Evolutionary conservation across 2,329 filamentous ascomycete species (phyloP).

Genomic region (Epichloe amarillans): DNA sequence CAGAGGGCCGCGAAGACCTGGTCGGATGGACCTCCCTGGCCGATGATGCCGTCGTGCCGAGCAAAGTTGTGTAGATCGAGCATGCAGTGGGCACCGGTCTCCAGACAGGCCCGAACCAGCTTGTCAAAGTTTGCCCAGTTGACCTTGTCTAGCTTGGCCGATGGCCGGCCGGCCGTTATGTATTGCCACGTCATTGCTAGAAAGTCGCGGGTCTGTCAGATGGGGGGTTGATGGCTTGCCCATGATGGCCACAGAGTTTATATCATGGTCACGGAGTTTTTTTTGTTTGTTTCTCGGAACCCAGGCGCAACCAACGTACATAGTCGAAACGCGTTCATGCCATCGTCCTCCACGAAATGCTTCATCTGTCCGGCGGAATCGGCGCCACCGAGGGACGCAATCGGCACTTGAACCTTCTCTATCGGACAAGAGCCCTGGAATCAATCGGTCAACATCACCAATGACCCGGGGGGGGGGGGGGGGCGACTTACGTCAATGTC

Average conservation of each 20-base stretch:
- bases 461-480: no score
- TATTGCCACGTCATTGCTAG: constrained; percentile 40
- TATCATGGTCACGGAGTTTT: no score
- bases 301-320: constrained; percentile 18
- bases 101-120: constrained; percentile 42
- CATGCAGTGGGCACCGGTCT: constrained; percentile 43
- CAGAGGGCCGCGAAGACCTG: constrained; percentile 45
- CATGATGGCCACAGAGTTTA: no score
- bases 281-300: no score
- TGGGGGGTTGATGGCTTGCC: no score
- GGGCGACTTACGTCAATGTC: constrained; percentile 25
- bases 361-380: constrained; percentile 39
- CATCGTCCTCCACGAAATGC: constrained; percentile 38
- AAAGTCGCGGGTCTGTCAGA: no score
- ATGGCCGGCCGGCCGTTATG: constrained; percentile 38
- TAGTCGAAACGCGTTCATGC: constrained; percentile 42
- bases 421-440: constrained; percentile 25
- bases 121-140: constrained; percentile 40
- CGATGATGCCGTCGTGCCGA: constrained; percentile 51
- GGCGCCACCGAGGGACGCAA: constrained; percentile 18
- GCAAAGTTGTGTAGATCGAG: constrained; percentile 47
- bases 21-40: constrained; percentile 50
- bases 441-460: neutral
- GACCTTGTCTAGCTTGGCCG: constrained; percentile 31
- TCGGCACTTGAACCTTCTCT: constrained; percentile 21